Conservation (phyloP, 2,329 filamentous ascomycete genomes). For the Aspergillus spinulosporus region DNA sequence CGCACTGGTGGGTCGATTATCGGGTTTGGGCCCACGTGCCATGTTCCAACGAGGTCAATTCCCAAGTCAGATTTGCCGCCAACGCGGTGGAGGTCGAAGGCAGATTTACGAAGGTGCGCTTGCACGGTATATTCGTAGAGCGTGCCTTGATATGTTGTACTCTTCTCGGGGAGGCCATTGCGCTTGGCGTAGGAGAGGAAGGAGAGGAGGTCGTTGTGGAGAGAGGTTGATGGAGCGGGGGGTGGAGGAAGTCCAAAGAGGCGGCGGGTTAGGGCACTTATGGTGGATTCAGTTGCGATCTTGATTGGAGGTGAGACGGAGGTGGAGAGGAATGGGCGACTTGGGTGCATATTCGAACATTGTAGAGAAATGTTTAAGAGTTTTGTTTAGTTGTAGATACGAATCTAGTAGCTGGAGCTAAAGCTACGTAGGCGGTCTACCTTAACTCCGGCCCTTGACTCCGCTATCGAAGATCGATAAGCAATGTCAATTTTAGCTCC, state of each 20-base stretch:
- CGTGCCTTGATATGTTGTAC: conserved; percentile 47
- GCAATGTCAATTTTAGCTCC: neutral
- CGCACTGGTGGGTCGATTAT: conserved; percentile 33
- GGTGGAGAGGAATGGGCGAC: conserved; percentile 17
- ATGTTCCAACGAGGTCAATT: conserved; percentile 50
- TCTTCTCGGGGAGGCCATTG: conserved; percentile 37
- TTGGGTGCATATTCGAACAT: neutral
- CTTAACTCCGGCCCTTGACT: neutral
- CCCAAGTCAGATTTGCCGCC: conserved; percentile 49
- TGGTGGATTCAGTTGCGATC: neutral
- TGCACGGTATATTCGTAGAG: conserved; percentile 50
- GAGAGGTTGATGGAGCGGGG: conserved; percentile 35
- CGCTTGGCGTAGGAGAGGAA: conserved; percentile 45
- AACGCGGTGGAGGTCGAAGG: conserved; percentile 44
- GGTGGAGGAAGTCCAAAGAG: conserved; percentile 39
- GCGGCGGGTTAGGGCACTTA: conserved; percentile 34
- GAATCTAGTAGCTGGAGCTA: neutral
- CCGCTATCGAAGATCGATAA: neutral
- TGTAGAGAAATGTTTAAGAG: neutral
- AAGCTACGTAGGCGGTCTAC: neutral
- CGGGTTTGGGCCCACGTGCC: conserved; percentile 29
- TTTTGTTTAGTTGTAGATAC: neutral
- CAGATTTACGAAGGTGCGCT: conserved; percentile 39
- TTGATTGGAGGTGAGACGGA: neutral
- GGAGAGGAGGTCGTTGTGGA: conserved; percentile 40